Evolutionary conservation across 2,329 filamentous ascomycete species (phyloP).

Genomic region (Penicillium sp.): DNA sequence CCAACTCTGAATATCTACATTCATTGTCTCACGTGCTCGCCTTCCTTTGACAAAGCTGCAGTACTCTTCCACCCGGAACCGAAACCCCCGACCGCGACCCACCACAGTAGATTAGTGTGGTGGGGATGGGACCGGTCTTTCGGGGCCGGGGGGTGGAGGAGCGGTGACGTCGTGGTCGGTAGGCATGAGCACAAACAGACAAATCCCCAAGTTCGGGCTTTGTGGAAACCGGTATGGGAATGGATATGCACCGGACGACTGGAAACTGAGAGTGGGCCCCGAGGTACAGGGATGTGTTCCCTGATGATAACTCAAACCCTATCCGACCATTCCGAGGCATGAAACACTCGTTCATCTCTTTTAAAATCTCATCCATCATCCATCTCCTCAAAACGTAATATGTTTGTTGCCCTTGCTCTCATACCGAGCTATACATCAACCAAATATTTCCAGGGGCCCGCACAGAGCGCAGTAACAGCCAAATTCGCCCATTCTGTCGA

Average conservation of each 20-base stretch:
- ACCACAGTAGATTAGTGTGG: neutral
- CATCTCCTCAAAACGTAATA: no score
- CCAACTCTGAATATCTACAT: neutral
- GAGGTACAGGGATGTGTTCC: no score
- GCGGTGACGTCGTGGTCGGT: neutral
- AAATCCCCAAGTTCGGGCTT: neutral
- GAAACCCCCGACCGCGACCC: neutral
- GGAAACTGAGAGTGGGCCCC: no score
- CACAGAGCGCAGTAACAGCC: neutral
- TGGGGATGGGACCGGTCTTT: neutral
- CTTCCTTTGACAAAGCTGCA: neutral
- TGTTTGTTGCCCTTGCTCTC: no score
- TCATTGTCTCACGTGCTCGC: neutral
- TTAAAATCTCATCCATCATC: no score
- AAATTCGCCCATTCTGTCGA: neutral
- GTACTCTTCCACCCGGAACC: neutral
- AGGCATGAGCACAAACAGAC: no score
- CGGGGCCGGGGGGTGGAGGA: neutral
- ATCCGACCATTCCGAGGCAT: neutral
- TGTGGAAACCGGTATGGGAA: neutral
- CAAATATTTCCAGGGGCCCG: neutral
- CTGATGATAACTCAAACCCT: no score
- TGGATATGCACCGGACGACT: neutral
- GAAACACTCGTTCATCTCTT: no score
- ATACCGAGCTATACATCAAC: no score